Conservation (phyloP, 2,329 filamentous ascomycete species). For the Nemania serpens region DNA sequence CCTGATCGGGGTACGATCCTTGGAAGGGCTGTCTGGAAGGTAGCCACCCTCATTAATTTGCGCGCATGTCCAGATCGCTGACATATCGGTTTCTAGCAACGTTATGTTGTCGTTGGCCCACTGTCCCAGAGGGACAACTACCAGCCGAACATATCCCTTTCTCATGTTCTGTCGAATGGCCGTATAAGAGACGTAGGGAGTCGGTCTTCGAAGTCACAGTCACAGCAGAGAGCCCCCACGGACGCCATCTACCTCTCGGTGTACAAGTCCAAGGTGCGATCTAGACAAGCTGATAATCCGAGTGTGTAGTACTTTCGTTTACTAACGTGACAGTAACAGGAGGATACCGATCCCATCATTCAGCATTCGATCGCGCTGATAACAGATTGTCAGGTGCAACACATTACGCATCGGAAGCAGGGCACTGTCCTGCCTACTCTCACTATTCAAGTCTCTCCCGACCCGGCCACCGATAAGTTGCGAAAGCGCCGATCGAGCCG, state of each 20-base stretch:
- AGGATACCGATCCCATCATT: slow-evolving; percentile 59
- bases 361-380: slow-evolving; percentile 59
- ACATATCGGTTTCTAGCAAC: slow-evolving; percentile 49
- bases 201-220: slow-evolving; percentile 45
- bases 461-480: slow-evolving; percentile 60
- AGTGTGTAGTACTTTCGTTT: slow-evolving; percentile 13
- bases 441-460: slow-evolving; percentile 58
- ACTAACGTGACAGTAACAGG: slow-evolving; percentile 42
- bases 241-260: slow-evolving; percentile 57
- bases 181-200: slow-evolving; percentile 46
- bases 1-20: slow-evolving; percentile 58
- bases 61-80: slow-evolving; percentile 10
- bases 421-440: slow-evolving; percentile 63
- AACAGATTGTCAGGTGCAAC: slow-evolving; percentile 62
- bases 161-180: slow-evolving; percentile 47
- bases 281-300: not conserved
- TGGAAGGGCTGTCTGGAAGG: slow-evolving; percentile 59
- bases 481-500: slow-evolving; percentile 68
- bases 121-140: slow-evolving; percentile 44
- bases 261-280: slow-evolving; percentile 60
- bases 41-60: slow-evolving; percentile 32
- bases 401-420: slow-evolving; percentile 65
- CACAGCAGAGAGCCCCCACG: slow-evolving; percentile 40
- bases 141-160: slow-evolving; percentile 44
- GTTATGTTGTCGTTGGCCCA: slow-evolving; percentile 62